A percentile compares a stretch with the other conserved stretches of the same genome.
These are phyloP conservation scores for Elsinoe necatrix DNA, from an alignment of 2,329 filamentous ascomycete genomes.

Conservation along the genomic window DNA sequence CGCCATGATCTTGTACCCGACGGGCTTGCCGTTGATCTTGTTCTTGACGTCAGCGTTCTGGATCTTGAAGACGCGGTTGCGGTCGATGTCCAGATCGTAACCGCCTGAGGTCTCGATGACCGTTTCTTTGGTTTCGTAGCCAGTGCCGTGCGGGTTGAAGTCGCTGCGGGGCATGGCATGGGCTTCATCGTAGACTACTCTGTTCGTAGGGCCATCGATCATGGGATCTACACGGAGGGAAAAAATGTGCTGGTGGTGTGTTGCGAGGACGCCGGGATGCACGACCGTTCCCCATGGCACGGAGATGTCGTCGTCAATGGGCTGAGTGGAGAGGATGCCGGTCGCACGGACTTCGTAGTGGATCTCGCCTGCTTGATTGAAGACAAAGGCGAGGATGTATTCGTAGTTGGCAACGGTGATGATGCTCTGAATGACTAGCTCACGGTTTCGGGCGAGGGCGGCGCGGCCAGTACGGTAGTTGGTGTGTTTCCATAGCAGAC, in stretches of 20 bases:
- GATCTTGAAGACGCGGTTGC: conserved; percentile 43
- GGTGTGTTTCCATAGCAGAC: conserved; percentile 63
- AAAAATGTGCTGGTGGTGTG: conserved; percentile 72
- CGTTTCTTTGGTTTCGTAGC: conserved; percentile 41
- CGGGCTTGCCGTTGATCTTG: conserved; percentile 40
- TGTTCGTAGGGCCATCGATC: conserved; percentile 40
- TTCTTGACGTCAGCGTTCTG: conserved; percentile 39
- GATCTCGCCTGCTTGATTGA: conserved; percentile 61
- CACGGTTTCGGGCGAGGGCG: conserved; percentile 54
- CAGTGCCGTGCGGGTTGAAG: conserved; percentile 48
- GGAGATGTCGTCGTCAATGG: conserved; percentile 55
- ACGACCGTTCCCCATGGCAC: conserved; percentile 62
- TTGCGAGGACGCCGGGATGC: conserved; percentile 59
- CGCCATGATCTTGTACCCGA: conserved; percentile 44
- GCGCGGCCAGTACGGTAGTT: conserved; percentile 60
- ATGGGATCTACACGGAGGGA: conserved; percentile 41
- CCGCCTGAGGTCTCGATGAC: conserved; percentile 41
- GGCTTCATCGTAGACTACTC: conserved; percentile 45
- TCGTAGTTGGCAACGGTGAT: conserved; percentile 67
- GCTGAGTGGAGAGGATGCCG: conserved; percentile 58
- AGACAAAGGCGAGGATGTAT: conserved; percentile 63
- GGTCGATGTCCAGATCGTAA: conserved; percentile 40
- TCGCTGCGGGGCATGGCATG: conserved; percentile 51
- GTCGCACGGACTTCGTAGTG: conserved; percentile 61
- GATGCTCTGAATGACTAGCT: conserved; percentile 60